Evolutionary conservation across 805 yeast genomes (phyloP).

Genomic region (Scheffersomyces coipomensis): DNA sequence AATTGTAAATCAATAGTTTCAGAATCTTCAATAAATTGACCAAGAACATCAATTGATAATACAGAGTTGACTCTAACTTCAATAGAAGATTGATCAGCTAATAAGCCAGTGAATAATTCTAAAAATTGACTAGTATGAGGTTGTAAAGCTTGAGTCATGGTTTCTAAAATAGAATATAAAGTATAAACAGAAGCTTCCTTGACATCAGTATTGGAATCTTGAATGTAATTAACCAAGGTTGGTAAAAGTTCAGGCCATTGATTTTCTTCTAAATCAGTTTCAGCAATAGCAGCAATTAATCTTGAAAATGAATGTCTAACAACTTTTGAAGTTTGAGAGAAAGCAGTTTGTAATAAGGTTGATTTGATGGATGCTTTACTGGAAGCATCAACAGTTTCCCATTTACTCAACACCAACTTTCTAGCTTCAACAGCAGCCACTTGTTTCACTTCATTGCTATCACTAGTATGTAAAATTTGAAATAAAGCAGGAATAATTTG

Average conservation of each 20-base stretch:
- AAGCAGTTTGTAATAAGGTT: slow-evolving; percentile 66
- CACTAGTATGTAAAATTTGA: slow-evolving; percentile 71
- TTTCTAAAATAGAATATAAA: slow-evolving; percentile 74
- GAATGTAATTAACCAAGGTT: slow-evolving; percentile 61
- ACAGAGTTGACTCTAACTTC: slow-evolving; percentile 83
- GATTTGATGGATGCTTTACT: slow-evolving; percentile 62
- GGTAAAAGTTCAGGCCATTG: slow-evolving; percentile 80
- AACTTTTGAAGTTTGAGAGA: slow-evolving; percentile 59
- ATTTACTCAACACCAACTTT: slow-evolving; percentile 70
- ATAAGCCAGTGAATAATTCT: slow-evolving; percentile 64
- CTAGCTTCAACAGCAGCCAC: slow-evolving; percentile 96
- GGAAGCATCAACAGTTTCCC: slow-evolving; percentile 55
- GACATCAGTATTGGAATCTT: slow-evolving; percentile 49
- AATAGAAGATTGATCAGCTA: slow-evolving; percentile 58
- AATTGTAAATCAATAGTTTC: slow-evolving; percentile 41
- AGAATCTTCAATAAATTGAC: slow-evolving; percentile 64
- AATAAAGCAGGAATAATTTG: slow-evolving; percentile 77
- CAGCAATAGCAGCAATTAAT: slow-evolving; percentile 83
- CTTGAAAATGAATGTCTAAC: slow-evolving; percentile 90
- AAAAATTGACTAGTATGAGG: slow-evolving; percentile 66
- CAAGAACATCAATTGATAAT: slow-evolving; percentile 71
- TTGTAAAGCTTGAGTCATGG: slow-evolving; percentile 56
- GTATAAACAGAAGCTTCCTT: slow-evolving; percentile 85
- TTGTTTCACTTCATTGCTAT: slow-evolving; percentile 74
- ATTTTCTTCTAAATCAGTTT: slow-evolving; percentile 59